Percentiles rank a stretch among this genome's conserved stretches.
phyloP scores from a whole-genome alignment of 2,329 filamentous ascomycete genomes.

The Fusarium sp. region DNA sequence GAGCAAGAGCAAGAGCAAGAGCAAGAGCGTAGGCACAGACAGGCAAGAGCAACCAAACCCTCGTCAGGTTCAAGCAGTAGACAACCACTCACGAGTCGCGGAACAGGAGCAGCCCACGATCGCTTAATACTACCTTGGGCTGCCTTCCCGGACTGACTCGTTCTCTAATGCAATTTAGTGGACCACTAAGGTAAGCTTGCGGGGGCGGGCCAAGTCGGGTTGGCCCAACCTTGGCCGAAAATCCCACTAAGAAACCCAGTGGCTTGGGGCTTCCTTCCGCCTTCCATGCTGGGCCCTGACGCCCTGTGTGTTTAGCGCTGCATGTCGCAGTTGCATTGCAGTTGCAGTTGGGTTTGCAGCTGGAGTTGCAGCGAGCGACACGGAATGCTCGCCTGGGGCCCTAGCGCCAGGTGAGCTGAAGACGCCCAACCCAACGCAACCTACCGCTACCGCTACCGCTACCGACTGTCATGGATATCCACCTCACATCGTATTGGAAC shows the following conservation, averaged over 20 bases:
- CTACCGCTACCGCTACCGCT: background rate
- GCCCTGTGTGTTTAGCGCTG: constrained; percentile 20
- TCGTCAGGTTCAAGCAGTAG: background rate
- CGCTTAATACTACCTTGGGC: constrained; percentile 40
- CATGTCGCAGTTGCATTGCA: constrained; percentile 4
- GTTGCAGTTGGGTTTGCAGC: background rate
- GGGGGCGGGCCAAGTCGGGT: constrained; percentile 46
- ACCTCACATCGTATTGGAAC: background rate
- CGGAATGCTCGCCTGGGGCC: constrained; percentile 1
- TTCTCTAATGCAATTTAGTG: constrained; percentile 34
- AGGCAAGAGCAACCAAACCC: constrained; percentile 2
- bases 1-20: constrained; percentile 1
- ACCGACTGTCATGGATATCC: background rate
- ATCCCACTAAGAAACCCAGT: constrained; percentile 13
- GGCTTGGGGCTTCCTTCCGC: constrained; percentile 5
- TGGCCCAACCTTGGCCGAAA: constrained; percentile 28
- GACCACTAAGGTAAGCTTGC: constrained; percentile 43
- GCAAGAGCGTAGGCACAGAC: background rate
- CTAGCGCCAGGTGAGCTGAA: background rate
- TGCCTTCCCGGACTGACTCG: constrained; percentile 41
- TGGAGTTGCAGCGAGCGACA: background rate
- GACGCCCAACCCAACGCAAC: background rate
- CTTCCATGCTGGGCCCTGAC: constrained; percentile 19
- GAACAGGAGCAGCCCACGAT: constrained; percentile 41
- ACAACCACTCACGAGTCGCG: constrained; percentile 17